Percentiles rank a stretch among this genome's conserved stretches.
These are phyloP conservation scores for Polyporus arcularius DNA, from an alignment of 768 basidiomycete species.

Conservation along the genomic window DNA sequence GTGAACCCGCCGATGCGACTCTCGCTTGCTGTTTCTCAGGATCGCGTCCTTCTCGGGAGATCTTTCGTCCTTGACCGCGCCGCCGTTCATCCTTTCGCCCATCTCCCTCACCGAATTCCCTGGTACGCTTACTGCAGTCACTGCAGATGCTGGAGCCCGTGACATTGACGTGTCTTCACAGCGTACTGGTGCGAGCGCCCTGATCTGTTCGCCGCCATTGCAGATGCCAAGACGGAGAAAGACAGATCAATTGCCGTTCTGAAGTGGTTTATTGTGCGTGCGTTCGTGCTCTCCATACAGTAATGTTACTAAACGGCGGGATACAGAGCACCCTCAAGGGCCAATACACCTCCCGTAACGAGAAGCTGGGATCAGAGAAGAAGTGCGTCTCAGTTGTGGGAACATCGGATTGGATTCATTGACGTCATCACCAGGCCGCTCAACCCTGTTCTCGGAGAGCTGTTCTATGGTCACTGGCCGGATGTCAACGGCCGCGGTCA, in stretches of 20 bases:
- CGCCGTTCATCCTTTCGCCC: conserved; percentile 91
- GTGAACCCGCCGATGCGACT: not conserved
- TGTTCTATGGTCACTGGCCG: conserved; percentile 92
- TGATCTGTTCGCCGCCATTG: conserved; percentile 84
- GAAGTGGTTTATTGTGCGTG: conserved; percentile 89
- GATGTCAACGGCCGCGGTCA: conserved; percentile 68
- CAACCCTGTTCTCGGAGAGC: conserved; percentile 94
- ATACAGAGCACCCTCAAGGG: conserved; percentile 90
- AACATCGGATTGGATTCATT: not conserved
- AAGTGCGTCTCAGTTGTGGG: conserved; percentile 51
- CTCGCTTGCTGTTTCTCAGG: conserved; percentile 37
- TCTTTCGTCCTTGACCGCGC: conserved; percentile 80
- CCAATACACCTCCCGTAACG: conserved; percentile 93
- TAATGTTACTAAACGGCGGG: not conserved
- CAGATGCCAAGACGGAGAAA: conserved; percentile 72
- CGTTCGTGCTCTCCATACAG: not conserved
- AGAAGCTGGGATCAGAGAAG: conserved; percentile 96
- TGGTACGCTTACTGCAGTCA: conserved; percentile 44
- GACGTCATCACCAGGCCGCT: conserved; percentile 61
- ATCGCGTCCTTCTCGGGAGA: conserved; percentile 89
- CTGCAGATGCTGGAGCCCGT: not conserved
- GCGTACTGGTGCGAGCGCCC: conserved; percentile 99
- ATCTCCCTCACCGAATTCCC: conserved; percentile 92
- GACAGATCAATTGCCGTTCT: conserved; percentile 80
- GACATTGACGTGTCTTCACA: conserved; percentile 30